Base-by-base conservation (phyloP, 2,329 filamentous ascomycete species). In the Fusarium pseudonygamai region DNA sequence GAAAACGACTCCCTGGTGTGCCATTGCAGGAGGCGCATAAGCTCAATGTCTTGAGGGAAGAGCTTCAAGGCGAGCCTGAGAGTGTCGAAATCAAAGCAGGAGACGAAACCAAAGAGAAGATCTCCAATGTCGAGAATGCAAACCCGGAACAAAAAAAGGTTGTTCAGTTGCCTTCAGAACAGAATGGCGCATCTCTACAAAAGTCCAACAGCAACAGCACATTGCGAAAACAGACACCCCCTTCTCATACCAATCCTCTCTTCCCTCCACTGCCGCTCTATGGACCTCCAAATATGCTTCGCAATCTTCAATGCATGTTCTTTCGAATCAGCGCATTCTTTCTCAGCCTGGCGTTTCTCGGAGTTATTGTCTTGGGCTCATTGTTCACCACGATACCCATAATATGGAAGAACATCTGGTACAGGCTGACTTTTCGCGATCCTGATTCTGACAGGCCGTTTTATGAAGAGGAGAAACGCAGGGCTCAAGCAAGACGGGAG, bases 241-340 rank as follows among this genome's bases (percentile, higher is more conserved):
- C 91, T 3, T 91, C 91, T 13, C 88, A 90, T 72, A 95, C 93
- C 5, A 92, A 95, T 74, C 93, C 93, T 7, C 84, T 97, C 10
- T 98, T 98, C 74, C 95, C 95, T 11, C 93, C 94, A 5, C 82
- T 97, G 14, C 95, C 95, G 0, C 84, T 94, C 2, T 97, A 97
- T 76, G 93, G 93, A 0, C 92, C 94, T 1, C 91, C 94, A 0
- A 91, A 92, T 2, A 58, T 88, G 1, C 65, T 92, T n/a, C 87
- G 91, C 53, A 86, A 89, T 37, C 37, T 94, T 2, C 92, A 95
- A 73, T 93, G 90, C 78, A 81, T 87, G 36, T 83, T 87, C 22
- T 93, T 96, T 68, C 88, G 91, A 15, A 73, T 88, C 4, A 88
- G 91, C 0, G 94, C 94, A 0, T 93, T 93, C 66, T 87, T 95